Base-by-base conservation (phyloP, 2,329 filamentous ascomycete species). In the Neonectria ditissima region DNA sequence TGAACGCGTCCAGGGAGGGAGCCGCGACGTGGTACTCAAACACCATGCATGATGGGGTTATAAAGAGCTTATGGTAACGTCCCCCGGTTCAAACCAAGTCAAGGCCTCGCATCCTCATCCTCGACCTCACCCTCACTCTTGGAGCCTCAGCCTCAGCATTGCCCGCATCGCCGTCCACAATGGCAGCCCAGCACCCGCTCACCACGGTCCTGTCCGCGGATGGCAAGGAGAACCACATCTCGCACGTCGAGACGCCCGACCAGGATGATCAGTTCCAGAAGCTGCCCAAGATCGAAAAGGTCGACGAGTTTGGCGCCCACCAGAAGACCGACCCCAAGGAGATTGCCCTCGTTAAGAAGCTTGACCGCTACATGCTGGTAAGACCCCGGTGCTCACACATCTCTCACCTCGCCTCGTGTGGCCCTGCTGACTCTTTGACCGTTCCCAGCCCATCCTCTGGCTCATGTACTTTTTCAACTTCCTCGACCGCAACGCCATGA, bases 401-500 rank as follows among this genome's bases (percentile, higher is more conserved):
- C n/a, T n/a, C 4, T 8, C 3, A 20, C 11, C 11, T 13, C 30
- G 20, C n/a, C n/a, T 13, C 24, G 14, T 13, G 5, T 5, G 14
- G 3, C n/a, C 55, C 48, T 20, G 48, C 44, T 43, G 1, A 53
- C 48, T 2, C 2, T 5, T 14, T 2, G 24, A 26, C 24, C 6
- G 24, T 26, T 26, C 24, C 24, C 1, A 77, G 71, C 77, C 77
- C 0, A 78, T 77, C n/a, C 71, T 79, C 5, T 79, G 77, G 67
- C 51, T 76, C 32, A 81, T 83, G 74, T 83, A 82, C 58, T 79
- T 78, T 44, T 68, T 80, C 43, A 79, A 79, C 59, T 79, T 78
- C 45, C 76, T 84, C 30, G 84, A 87, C 63, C 77, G 83, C 22
- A 86, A 86, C 55, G 85, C 88, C 63, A 87, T 89, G 67, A 86